These are phyloP conservation scores for Zygoascus hellenicus DNA, from an alignment of 1,139 yeast species.

Conservation along the genomic window DNA sequence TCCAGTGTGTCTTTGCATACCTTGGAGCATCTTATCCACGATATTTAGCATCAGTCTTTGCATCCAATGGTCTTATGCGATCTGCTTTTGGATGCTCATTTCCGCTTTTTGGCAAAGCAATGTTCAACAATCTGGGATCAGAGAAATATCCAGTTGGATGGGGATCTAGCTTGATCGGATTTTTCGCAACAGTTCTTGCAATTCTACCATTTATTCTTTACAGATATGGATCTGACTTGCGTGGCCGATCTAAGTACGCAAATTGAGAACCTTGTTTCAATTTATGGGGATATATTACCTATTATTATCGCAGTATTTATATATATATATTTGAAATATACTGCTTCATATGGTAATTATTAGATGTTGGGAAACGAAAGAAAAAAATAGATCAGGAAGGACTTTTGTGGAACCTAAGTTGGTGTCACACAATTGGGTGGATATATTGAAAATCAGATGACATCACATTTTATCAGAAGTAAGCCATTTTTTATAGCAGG, in stretches of 20 bases:
- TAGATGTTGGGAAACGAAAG: too few relatives aligned
- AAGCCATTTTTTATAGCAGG: too few relatives aligned
- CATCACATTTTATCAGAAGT: too few relatives aligned
- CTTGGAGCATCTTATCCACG: conserved; percentile 73
- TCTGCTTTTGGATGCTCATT: conserved; percentile 49
- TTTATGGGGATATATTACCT: too few relatives aligned
- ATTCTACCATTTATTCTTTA: conserved; percentile 53
- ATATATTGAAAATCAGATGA: too few relatives aligned
- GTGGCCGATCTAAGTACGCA: conserved; percentile 34
- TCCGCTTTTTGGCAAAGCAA: conserved; percentile 49
- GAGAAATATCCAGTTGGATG: conserved; percentile 49
- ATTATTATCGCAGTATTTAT: too few relatives aligned
- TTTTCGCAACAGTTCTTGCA: conserved; percentile 40
- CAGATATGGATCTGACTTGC: conserved; percentile 50
- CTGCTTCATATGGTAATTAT: too few relatives aligned
- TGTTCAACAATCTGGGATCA: conserved; percentile 42
- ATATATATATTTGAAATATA: too few relatives aligned
- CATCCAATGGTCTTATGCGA: conserved; percentile 47
- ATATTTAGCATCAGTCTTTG: conserved; percentile 52
- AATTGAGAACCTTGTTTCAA: too few relatives aligned
- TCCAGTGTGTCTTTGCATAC: conserved; percentile 66
- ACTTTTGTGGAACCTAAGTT: too few relatives aligned
- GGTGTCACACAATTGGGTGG: too few relatives aligned
- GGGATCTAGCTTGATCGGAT: conserved; percentile 49
- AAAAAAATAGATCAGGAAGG: too few relatives aligned